A percentile compares a stretch with the other conserved stretches of the same genome.
Evolutionary conservation across 106 monocot species (phyloP).

Genomic region (Dioscorea alata): DNA sequence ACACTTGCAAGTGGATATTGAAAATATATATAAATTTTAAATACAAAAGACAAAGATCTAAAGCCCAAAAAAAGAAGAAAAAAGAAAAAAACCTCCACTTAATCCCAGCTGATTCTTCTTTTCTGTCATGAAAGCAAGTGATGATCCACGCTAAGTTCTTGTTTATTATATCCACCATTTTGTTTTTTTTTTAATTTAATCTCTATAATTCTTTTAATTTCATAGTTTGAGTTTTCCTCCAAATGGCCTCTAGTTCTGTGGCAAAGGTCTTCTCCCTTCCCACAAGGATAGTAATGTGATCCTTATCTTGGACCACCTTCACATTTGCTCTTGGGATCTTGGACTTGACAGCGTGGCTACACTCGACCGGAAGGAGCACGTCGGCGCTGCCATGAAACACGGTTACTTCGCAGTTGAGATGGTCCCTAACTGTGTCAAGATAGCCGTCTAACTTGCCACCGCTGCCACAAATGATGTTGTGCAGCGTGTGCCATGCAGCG

Average conservation of each 20-base stretch:
- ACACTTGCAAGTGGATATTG: no score
- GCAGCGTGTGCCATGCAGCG: conserved; percentile 75
- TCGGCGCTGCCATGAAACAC: conserved; percentile 61
- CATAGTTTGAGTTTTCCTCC: conserved; percentile 21
- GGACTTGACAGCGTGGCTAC: conserved; percentile 48
- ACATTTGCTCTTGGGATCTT: conserved; percentile 53
- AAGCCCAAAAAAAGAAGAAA: no score
- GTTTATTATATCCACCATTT: no score
- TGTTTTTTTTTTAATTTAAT: no score
- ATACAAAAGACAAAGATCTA: no score
- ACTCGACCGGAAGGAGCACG: conserved; percentile 62
- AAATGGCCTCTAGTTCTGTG: conserved; percentile 60
- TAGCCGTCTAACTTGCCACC: conserved; percentile 54
- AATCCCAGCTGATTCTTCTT: no score
- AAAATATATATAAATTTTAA: no score
- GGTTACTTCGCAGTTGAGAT: conserved; percentile 50
- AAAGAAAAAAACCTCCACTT: no score
- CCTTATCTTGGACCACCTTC: conserved; percentile 46
- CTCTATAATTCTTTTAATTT: no score
- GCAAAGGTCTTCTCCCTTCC: conserved; percentile 59
- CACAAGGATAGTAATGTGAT: conserved; percentile 69
- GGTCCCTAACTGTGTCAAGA: conserved; percentile 42
- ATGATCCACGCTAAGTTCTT: no score
- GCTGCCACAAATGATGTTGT: conserved; percentile 77
- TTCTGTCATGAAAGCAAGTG: no score